Base-by-base conservation (phyloP, 139 green algal genomes). In the Coelastrella sp. region DNA sequence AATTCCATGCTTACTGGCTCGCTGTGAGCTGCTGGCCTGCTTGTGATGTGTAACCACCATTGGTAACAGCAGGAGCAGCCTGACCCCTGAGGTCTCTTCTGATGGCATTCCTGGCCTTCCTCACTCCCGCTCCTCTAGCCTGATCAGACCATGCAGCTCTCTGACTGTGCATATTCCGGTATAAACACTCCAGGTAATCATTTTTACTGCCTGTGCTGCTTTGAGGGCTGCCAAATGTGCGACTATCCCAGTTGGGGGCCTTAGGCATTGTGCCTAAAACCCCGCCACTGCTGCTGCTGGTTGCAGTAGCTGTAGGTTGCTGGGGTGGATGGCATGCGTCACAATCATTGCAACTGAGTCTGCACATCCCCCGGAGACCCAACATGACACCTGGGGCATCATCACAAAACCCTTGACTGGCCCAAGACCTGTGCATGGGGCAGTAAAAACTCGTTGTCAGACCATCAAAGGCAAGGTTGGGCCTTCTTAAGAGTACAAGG, bases 131-230 rank as follows among this genome's bases (percentile, higher is more conserved):
- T 14, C 72, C 49, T 7, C 83, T 70, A 14, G 83, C 83, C 60
- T 57, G 15, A 17, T 22, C 66, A 11, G 66, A 80, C 83, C 83
- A 88, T 8, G 25, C 83, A 7, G 72, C 22, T 22, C 83, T 56
- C 83, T 68, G 10, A 57, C 83, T 88, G 19, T 88, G 83, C 83
- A 88, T 88, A 27, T 88, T 88, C 25, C 24, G n/a, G 49, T 80
- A 88, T 7, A 88, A 56, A 70, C 83, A 88, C 4, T 81, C 83
- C 22, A 80, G 17, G 35, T 88, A 88, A 11, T 79, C 83, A 59
- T 17, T 85, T 35, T 15, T 72, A 35, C 79, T 58, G 79, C 57
- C 27, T 35, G 19, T 85, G 79, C 79, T 85, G 79, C 35, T 66
- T 8, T 27, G 60, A 8, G 17, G 65, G 79, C 79, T 56, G 80